A percentile compares a stretch with the other conserved stretches of the same genome.
These are phyloP conservation scores for Dictyostelium firmibasis DNA, from an alignment of 78 protist species.

Conservation along the genomic window DNA sequence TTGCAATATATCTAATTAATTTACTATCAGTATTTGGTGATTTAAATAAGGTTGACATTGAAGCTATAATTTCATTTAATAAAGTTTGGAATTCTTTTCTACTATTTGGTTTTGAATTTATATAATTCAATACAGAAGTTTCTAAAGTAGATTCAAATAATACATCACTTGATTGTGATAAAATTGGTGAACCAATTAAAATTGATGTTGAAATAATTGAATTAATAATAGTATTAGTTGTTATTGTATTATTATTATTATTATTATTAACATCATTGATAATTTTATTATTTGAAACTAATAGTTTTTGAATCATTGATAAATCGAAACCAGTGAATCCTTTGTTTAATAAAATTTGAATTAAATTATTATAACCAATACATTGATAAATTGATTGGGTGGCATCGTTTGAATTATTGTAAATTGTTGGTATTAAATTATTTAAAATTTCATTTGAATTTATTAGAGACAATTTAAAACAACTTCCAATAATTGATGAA, in stretches of 20 bases:
- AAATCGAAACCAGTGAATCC: neutral
- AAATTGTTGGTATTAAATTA: neutral
- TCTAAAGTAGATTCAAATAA: neutral
- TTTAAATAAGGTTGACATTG: neutral
- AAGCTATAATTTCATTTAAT: neutral
- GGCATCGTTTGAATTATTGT: neutral
- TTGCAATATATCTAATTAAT: conserved; percentile 17
- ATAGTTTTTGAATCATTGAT: neutral
- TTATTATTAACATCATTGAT: neutral
- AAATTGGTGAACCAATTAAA: conserved; percentile 43
- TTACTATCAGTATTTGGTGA: conserved; percentile 3
- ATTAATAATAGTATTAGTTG: neutral
- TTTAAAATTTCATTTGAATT: neutral
- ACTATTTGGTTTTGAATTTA: conserved; percentile 23
- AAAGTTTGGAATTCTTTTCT: conserved; percentile 52
- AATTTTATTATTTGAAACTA: neutral
- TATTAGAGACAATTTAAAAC: conserved; percentile 11
- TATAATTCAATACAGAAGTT: neutral
- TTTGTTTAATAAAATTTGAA: neutral
- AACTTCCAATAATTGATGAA: neutral
- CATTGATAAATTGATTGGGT: neutral
- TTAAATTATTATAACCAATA: conserved; percentile 11
- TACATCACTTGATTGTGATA: neutral
- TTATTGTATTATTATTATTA: no score
- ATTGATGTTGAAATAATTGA: neutral